phyloP scores from a whole-genome alignment of 352 stramenopile species.

The Saprolegnia diclina region DNA sequence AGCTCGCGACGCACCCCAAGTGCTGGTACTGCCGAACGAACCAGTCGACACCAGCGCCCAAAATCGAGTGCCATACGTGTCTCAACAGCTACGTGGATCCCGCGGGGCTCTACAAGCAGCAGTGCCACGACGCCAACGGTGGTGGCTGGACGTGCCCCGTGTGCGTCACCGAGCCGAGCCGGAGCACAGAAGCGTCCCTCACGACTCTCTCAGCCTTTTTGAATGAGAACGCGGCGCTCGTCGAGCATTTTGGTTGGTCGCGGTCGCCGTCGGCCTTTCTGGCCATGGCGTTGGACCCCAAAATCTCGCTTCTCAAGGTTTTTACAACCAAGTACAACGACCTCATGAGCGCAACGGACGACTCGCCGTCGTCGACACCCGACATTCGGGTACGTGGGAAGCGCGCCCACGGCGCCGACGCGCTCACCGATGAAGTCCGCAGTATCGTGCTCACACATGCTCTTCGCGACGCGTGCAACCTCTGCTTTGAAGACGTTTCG shows the following conservation, averaged over 20 bases:
- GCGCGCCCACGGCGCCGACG: too few relatives aligned
- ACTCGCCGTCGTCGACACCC: too few relatives aligned
- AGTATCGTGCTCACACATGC: too few relatives aligned
- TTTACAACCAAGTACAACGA: conserved; percentile 5
- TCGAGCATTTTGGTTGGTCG: conserved; percentile 2
- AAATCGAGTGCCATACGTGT: conserved; percentile 8
- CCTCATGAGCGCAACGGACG: not conserved
- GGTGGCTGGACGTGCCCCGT: not conserved
- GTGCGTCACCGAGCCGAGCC: not conserved
- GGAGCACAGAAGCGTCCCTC: too few relatives aligned
- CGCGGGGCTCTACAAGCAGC: not conserved
- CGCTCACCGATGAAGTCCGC: too few relatives aligned
- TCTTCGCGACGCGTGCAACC: conserved; percentile 11
- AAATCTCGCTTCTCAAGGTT: conserved; percentile 20
- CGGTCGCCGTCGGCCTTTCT: conserved; percentile 1
- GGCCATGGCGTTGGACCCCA: not conserved
- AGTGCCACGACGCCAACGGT: too few relatives aligned
- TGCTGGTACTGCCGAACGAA: conserved; percentile 19
- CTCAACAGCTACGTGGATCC: conserved; percentile 25
- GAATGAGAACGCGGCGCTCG: not conserved
- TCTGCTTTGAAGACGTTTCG: conserved; percentile 23
- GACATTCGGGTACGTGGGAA: too few relatives aligned
- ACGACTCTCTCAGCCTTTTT: not conserved
- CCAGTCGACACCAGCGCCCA: not conserved
- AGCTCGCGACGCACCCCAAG: conserved; percentile 20